Percentiles rank a stretch among this genome's conserved stretches.
These are phyloP conservation scores for Zymoseptoria pseudotritici DNA, from an alignment of 2,329 filamentous ascomycete species.

Conservation along the genomic window DNA sequence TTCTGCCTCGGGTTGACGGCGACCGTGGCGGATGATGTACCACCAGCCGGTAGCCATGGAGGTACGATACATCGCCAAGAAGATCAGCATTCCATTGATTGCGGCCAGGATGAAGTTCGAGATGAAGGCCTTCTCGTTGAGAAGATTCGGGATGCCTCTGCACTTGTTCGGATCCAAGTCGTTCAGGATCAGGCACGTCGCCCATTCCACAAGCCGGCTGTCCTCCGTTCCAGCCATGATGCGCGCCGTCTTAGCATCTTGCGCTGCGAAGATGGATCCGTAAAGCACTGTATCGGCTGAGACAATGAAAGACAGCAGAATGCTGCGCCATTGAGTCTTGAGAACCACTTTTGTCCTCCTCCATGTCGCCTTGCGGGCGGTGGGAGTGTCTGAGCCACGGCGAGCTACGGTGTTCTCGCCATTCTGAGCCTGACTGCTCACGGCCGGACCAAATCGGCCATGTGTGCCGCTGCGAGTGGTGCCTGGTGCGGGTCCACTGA, in stretches of 20 bases:
- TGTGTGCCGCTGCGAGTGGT: not conserved
- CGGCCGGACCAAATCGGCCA: not conserved
- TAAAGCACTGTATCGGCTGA: slow-evolving; percentile 77
- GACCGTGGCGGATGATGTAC: slow-evolving; percentile 41
- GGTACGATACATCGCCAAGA: slow-evolving; percentile 66
- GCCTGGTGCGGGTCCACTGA: not conserved
- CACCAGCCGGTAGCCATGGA: slow-evolving; percentile 72
- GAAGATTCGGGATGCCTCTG: slow-evolving; percentile 44
- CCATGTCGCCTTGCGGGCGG: slow-evolving; percentile 36
- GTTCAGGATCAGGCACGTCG: slow-evolving; percentile 52
- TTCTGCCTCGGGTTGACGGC: slow-evolving; percentile 4
- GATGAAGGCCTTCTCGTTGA: slow-evolving; percentile 63
- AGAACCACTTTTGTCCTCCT: slow-evolving; percentile 67
- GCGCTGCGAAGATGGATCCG: slow-evolving; percentile 69
- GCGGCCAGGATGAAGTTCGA: slow-evolving; percentile 67
- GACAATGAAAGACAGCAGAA: slow-evolving; percentile 71
- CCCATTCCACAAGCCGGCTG: slow-evolving; percentile 51
- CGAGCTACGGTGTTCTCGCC: slow-evolving; percentile 1
- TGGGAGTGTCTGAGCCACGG: not conserved
- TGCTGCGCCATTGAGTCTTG: slow-evolving; percentile 74
- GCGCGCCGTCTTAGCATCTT: slow-evolving; percentile 51
- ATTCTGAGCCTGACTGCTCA: not conserved
- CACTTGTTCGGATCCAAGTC: slow-evolving; percentile 59
- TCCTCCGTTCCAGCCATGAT: slow-evolving; percentile 42
- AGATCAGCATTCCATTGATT: slow-evolving; percentile 72